These are phyloP conservation scores for Rhizophagus prolifer DNA, from an alignment of 192 early-diverging fungal species.

Conservation along the genomic window DNA sequence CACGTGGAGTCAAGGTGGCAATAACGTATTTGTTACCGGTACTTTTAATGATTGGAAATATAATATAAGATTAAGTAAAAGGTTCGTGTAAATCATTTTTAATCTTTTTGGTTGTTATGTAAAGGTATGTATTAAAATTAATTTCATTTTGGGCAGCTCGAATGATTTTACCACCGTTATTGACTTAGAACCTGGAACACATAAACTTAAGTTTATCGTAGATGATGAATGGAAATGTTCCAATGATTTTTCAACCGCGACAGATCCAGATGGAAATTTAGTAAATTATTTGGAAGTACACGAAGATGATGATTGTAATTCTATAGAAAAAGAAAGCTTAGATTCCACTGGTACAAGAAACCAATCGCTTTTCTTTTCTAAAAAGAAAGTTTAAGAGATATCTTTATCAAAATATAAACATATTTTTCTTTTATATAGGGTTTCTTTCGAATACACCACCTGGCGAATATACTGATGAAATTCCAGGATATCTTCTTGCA, in stretches of 20 bases:
- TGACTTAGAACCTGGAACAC: conserved; percentile 89
- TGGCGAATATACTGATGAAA: conserved; percentile 40
- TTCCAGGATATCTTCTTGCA: conserved; percentile 36
- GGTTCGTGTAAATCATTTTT: conserved; percentile 47
- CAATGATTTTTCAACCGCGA: conserved; percentile 84
- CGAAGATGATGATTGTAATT: conserved; percentile 71
- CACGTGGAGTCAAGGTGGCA: conserved; percentile 81
- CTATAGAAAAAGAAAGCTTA: conserved; percentile 22
- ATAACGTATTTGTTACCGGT: conserved; percentile 89
- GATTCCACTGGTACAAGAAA: conserved; percentile 24
- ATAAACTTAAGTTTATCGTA: conserved; percentile 97
- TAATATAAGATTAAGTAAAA: conserved; percentile 78
- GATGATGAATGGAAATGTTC: conserved; percentile 98
- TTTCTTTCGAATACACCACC: conserved; percentile 29
- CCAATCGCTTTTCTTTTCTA: background rate
- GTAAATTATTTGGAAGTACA: conserved; percentile 92
- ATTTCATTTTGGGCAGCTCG: conserved; percentile 41
- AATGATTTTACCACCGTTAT: conserved; percentile 80
- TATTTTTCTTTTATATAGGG: background rate
- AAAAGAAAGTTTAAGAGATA: background rate
- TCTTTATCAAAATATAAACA: background rate
- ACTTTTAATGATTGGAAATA: conserved; percentile 98
- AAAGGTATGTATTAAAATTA: background rate
- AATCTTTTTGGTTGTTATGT: background rate
- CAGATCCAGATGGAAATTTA: conserved; percentile 91